These are phyloP conservation scores for Ustilaginoidea virens DNA, from an alignment of 2,329 filamentous ascomycete genomes.

Conservation along the genomic window DNA sequence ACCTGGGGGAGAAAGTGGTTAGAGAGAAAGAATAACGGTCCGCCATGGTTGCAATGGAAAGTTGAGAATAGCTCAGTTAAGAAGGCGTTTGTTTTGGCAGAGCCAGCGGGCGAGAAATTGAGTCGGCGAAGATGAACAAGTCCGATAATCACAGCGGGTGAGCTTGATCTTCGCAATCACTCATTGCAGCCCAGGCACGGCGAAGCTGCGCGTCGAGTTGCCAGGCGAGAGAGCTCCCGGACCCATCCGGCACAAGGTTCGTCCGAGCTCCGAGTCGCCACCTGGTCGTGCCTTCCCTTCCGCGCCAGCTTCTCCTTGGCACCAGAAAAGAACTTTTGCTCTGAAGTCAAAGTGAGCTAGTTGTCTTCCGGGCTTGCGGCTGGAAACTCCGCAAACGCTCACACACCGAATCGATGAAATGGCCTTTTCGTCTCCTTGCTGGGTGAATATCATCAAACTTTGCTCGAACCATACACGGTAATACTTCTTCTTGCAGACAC, in stretches of 20 bases:
- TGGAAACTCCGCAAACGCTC: conserved; percentile 2
- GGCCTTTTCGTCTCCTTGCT: conserved; percentile 13
- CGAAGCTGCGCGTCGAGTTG: conserved; percentile 23
- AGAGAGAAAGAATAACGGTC: conserved; percentile 99
- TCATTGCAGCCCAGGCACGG: conserved; percentile 18
- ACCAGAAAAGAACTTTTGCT: too few species aligned
- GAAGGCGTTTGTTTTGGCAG: conserved; percentile 5
- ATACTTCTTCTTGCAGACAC: background rate
- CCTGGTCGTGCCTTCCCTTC: too few species aligned
- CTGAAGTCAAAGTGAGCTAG: too few species aligned
- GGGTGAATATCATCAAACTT: conserved; percentile 8
- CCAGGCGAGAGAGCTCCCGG: conserved; percentile 4
- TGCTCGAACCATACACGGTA: too few species aligned
- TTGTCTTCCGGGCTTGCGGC: conserved; percentile 1
- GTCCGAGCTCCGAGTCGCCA: conserved; percentile 9
- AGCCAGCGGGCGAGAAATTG: conserved; percentile 5
- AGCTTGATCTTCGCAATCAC: too few species aligned
- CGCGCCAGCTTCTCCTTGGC: too few species aligned
- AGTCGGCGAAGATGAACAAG: conserved; percentile 1
- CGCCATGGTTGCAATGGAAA: conserved; percentile 57
- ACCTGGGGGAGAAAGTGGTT: conserved; percentile 99
- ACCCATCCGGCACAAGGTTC: conserved; percentile 11
- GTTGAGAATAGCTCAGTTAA: conserved; percentile 1
- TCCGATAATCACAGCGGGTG: conserved; percentile 12
- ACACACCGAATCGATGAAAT: conserved; percentile 12